Base-by-base conservation (phyloP, 2,329 filamentous ascomycete species). In the Exophiala dermatitidis region DNA sequence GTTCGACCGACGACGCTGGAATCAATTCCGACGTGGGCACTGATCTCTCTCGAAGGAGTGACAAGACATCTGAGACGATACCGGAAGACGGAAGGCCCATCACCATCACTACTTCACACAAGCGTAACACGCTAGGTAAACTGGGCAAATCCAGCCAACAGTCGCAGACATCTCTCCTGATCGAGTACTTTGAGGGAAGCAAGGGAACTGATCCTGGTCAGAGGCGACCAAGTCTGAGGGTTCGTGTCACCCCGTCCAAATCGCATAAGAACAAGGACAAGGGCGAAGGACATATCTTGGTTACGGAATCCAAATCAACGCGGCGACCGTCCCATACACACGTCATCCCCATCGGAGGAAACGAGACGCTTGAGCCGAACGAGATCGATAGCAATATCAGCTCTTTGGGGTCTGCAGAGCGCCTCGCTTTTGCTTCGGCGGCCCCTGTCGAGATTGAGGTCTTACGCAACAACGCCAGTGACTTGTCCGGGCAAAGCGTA, bases 121-220 rank as follows among this genome's bases (percentile, higher is more conserved):
- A 86, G 70, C 80, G 82, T 72, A 63, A 84, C 82, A 68, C 81
- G 78, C 79, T 75, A 62, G 72, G 77, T 57, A 77, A 72, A 58
- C 72, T 79, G 53, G 75, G 75, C 71, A 77, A 70, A 68, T 70
- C 74, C 66, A 67, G 71, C 66, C 70, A 79, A 42, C 71, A 81
- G 63, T 95, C 88, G 43, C 90, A 95, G 73, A 95, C 90, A 36
- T 94, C 88, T 52, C 77, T 96, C 61, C 77, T 96, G 64, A 96
- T 96, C 65, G 90, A 96, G 72, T 95, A 95, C 71, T 96, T 94
- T 66, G 90, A 95, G 72, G 87, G 83, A 62, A 82, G 84, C 59
- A 90, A 88, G 69, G 76, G 63, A 53, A 61, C 71, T 65, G 77
- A 72, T 28, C 63, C 65, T 65, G 73, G 76, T 33, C 79, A 82